Conservation (phyloP, 2,329 filamentous ascomycete genomes). For the Exophiala xenobiotica region DNA sequence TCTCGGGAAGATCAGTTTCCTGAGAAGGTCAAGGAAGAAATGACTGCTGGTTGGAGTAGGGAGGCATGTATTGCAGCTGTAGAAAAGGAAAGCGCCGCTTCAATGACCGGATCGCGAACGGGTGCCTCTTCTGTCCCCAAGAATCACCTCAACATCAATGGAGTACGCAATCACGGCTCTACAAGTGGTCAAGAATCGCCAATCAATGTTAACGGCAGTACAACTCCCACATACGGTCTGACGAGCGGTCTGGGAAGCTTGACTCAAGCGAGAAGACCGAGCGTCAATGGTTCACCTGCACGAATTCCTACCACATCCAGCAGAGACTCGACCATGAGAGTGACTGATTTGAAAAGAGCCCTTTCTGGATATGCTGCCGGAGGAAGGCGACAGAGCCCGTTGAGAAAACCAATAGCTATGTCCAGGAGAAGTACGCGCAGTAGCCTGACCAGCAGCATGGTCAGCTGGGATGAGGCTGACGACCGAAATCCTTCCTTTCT, state of each 20-base stretch:
- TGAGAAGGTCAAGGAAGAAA: constrained; percentile 66
- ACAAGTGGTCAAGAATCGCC: constrained; percentile 31
- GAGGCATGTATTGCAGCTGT: constrained; percentile 69
- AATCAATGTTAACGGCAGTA: constrained; percentile 17
- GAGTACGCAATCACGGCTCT: constrained; percentile 16
- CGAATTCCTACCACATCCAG: constrained; percentile 39
- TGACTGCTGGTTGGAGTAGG: constrained; percentile 77
- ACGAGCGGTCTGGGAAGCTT: constrained; percentile 32
- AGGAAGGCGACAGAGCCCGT: constrained; percentile 42
- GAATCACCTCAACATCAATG: constrained; percentile 31
- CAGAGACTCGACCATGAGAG: constrained; percentile 46
- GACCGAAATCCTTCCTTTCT: constrained; percentile 22
- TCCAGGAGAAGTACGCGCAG: constrained; percentile 35
- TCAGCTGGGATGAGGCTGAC: constrained; percentile 37
- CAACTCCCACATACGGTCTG: constrained; percentile 26
- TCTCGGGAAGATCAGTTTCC: constrained; percentile 60
- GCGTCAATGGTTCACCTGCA: constrained; percentile 38
- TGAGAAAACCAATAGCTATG: constrained; percentile 34
- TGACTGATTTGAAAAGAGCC: constrained; percentile 51
- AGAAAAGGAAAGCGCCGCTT: constrained; percentile 66
- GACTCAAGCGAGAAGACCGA: constrained; percentile 38
- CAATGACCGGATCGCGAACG: constrained; percentile 71
- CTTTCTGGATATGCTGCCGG: constrained; percentile 42
- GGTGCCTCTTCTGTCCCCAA: constrained; percentile 41
- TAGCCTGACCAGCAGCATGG: constrained; percentile 46